Conservation (phyloP, 306 rosid species). For the Oxytropis ochrocephala region DNA sequence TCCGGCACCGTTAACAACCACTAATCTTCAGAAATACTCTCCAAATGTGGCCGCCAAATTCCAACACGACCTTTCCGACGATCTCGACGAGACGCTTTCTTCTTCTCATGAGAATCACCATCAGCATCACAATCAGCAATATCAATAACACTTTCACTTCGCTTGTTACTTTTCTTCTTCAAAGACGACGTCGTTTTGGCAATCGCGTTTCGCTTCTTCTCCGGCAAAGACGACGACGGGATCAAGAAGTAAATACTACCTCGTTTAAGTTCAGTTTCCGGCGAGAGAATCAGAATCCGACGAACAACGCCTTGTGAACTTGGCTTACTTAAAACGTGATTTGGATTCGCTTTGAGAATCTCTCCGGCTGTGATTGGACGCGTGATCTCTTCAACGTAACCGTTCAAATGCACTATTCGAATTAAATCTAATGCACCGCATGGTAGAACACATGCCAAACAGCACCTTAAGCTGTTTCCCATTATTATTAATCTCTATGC, state of each 20-base stretch:
- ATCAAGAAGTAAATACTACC: conserved; percentile 90
- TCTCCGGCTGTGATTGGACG: conserved; percentile 70
- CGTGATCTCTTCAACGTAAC: conserved; percentile 66
- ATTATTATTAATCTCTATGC: conserved; percentile 23
- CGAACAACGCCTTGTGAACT: conserved; percentile 69
- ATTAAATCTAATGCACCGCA: conserved; percentile 93
- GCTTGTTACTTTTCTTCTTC: conserved; percentile 19
- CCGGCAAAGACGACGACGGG: conserved; percentile 60
- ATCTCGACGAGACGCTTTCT: conserved; percentile 49
- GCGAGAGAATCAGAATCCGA: conserved; percentile 64
- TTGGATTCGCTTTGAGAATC: conserved; percentile 69
- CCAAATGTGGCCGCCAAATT: conserved; percentile 67
- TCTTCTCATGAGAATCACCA: conserved; percentile 20
- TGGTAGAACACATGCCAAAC: conserved; percentile 91
- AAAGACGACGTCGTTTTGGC: conserved; percentile 20
- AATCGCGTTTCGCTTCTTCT: conserved; percentile 28
- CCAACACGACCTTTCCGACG: conserved; percentile 48
- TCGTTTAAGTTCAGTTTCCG: conserved; percentile 79
- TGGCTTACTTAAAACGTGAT: conserved; percentile 78
- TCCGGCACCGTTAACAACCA: background rate
- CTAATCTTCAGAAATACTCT: conserved; percentile 66
- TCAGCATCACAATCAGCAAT: background rate
- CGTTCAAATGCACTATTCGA: conserved; percentile 84
- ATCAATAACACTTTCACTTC: background rate
- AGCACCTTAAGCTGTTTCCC: conserved; percentile 91